Conservation (phyloP, 192 early-diverging fungal genomes). For the Coemansia guatemalensis region DNA sequence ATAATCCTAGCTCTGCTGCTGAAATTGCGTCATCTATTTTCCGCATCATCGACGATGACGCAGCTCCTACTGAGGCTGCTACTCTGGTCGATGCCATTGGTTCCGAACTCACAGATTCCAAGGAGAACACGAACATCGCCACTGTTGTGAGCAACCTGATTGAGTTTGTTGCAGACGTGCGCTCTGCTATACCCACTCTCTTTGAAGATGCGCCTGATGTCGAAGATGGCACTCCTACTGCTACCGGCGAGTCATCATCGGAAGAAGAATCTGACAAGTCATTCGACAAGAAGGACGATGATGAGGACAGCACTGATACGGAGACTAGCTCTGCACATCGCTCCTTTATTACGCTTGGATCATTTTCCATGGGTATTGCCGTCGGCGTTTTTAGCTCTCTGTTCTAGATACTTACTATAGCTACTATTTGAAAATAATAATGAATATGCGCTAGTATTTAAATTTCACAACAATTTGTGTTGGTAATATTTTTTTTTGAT, state of each 20-base stretch:
- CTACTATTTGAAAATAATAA: too few relatives aligned
- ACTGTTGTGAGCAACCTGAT: neutral
- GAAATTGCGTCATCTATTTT: neutral
- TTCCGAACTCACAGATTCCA: neutral
- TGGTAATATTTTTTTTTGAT: too few relatives aligned
- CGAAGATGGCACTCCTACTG: neutral
- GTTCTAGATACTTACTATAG: too few relatives aligned
- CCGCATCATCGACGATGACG: neutral
- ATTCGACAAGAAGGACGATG: too few relatives aligned
- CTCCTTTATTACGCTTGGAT: too few relatives aligned
- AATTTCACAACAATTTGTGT: too few relatives aligned
- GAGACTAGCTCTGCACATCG: too few relatives aligned
- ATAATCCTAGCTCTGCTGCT: neutral
- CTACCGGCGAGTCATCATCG: neutral
- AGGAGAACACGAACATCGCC: constrained; percentile 7
- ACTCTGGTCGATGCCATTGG: neutral
- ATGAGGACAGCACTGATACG: too few relatives aligned
- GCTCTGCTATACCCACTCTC: neutral
- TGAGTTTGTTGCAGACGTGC: neutral
- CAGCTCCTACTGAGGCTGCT: neutral
- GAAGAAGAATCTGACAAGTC: neutral
- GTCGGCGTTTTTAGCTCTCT: too few relatives aligned
- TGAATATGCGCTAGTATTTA: too few relatives aligned
- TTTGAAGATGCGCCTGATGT: constrained; percentile 8
- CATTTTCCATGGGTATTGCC: too few relatives aligned